Evolutionary conservation across 2,329 filamentous ascomycete species (phyloP), one percentile per base, ranked within the genome.

Genomic region (Cladosporium sphaerospermum): DNA sequence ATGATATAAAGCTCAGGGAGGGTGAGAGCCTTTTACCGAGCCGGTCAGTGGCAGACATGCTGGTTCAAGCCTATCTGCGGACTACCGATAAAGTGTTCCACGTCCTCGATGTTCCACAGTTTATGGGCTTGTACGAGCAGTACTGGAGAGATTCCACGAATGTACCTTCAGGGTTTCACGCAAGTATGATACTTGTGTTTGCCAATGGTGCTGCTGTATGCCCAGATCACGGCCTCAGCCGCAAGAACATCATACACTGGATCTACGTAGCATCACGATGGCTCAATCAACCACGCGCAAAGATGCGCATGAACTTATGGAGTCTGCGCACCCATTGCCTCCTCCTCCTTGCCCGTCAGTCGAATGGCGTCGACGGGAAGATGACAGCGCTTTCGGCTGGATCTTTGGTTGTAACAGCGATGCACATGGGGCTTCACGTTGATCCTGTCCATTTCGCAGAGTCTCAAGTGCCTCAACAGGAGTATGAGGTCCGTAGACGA

Each of bases 391-490:
- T 53, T 13, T 53, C 50, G 4, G 50, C 50, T 4, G 34, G 42
- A 9, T 53, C 50, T 23, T 14, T 45, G 7, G 37, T 53, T 0
- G 37, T 40, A 3, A 53, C 42, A 34, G 50, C 50, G 19, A 53
- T 53, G 50, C 43, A 53, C 43, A 53, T 53, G 50, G 50, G 50
- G 1, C 43, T 53, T 6, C 50, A 53, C 18, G 34, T 45, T 2
- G 50, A 53, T 16, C 50, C 50, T 16, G 31, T 28, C 19, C 44
- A 46, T 28, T 42, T 53, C 14, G 23, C 42, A 2, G 44, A 53
- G 6, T 42, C 42, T 9, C 48, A 51, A 28, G 41, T 51, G n/a
- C 37, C 50, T 13, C 33, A 32, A 40, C 18, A 40, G 5, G 50
- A 45, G 31, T 36, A 42, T 19, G 50, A 53, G 14, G 10, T 40